Base-by-base conservation (phyloP, 2,329 filamentous ascomycete genomes). In the Neocucurbitaria cava region DNA sequence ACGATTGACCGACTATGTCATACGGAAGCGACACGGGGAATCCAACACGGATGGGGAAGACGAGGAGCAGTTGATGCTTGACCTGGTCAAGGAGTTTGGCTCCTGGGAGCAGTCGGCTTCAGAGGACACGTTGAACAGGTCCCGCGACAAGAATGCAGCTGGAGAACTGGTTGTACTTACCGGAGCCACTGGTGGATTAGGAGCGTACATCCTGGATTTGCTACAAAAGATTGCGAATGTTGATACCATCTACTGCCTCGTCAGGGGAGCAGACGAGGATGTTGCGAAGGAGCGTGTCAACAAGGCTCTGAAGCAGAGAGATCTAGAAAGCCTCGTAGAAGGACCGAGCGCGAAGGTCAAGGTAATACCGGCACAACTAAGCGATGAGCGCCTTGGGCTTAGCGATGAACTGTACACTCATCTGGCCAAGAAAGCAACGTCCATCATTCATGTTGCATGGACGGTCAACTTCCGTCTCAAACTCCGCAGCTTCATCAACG, bases 401-500 rank as follows among this genome's bases (percentile, higher is more conserved):
- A 64, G 73, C 3, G 53, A 68, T 1, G 63, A 73, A 0, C 64
- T 73, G 6, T 83, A 83, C 64, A 52, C 71, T 2, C 54, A 68
- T 2, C 65, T 87, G 1, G 73, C 76, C 0, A 57, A 59, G 3
- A 73, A 81, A 51, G 72, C 78, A 1, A 83, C 82, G 1, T 69
- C 80, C 2, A 77, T 91, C 17, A 81, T 90, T 49, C 86, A 89
- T 66, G 78, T 86, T 7, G 86, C 86, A 18, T 89, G 87, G 87
- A 79, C 82, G 1, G 87, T 89, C 17, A 88, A 89, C 70, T 89
- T 89, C 75, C 82, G 81, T 23, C 76, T 86, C 48, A 79, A 81
- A 3, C 75, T 89, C 1, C 73, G 72, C 35, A 84, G 81, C 54
- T 89, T 88, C 61, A 79, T 79, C 43, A 77, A 77, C 35, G 80